A percentile compares a stretch with the other conserved stretches of the same genome.
phyloP scores from a whole-genome alignment of 768 basidiomycete species.

The Xerocomellus amylosporus region DNA sequence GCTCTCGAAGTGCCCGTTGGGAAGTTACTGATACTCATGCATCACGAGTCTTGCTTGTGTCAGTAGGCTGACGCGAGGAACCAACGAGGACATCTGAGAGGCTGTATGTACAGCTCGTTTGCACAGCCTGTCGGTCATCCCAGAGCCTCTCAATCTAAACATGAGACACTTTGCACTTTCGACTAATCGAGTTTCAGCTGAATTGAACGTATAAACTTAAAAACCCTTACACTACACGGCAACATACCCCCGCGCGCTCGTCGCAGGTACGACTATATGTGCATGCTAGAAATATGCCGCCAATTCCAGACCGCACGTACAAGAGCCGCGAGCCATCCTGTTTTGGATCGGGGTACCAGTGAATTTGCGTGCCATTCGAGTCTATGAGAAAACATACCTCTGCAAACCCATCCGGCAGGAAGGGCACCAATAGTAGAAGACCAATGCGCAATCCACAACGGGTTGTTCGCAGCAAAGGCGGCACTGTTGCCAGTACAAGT shows the following conservation, averaged over 20 bases:
- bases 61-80: too few relatives aligned
- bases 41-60: too few relatives aligned
- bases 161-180: too few relatives aligned
- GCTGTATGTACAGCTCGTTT: too few relatives aligned
- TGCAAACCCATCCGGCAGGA: conserved; percentile 57
- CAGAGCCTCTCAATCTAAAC: too few relatives aligned
- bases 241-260: neutral
- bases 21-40: too few relatives aligned
- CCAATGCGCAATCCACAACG: conserved; percentile 61
- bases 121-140: too few relatives aligned
- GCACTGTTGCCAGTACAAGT: conserved; percentile 60
- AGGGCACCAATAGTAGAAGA: conserved; percentile 49
- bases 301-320: neutral
- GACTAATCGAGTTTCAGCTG: neutral
- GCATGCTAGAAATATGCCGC: too few relatives aligned
- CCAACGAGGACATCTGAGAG: too few relatives aligned
- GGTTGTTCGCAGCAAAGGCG: conserved; percentile 48
- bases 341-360: neutral
- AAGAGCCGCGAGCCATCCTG: conserved; percentile 23
- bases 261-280: neutral
- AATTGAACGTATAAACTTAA: too few relatives aligned
- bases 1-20: too few relatives aligned
- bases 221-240: neutral
- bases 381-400: conserved; percentile 26
- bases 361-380: neutral